A percentile compares a stretch with the other conserved stretches of the same genome.
Evolutionary conservation across 2,329 filamentous ascomycete species (phyloP).

Genomic region (Metarhizium guizhouense): DNA sequence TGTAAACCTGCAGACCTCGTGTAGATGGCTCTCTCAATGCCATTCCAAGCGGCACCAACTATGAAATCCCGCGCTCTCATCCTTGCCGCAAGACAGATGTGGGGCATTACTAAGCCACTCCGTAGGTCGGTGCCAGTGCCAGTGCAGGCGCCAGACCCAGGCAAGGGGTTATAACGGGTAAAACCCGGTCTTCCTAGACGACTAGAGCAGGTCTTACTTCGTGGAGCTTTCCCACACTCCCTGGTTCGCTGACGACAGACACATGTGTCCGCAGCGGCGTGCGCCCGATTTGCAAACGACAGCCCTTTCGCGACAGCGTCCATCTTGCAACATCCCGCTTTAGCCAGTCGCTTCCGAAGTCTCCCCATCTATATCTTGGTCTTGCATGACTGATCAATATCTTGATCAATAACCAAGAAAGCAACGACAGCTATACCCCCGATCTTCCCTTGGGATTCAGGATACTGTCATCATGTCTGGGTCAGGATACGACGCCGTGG

Average conservation of each 20-base stretch:
- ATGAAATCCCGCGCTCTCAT: no score
- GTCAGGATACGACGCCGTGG: slow-evolving; percentile 92
- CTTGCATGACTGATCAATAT: background rate
- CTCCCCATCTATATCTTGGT: background rate
- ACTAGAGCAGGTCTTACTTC: no score
- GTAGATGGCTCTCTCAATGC: no score
- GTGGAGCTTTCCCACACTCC: no score
- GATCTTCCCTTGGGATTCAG: background rate
- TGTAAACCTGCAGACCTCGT: no score
- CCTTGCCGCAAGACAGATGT: no score
- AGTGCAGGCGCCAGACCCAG: no score
- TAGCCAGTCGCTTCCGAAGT: background rate
- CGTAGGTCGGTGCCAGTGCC: no score
- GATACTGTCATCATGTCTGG: slow-evolving; percentile 54
- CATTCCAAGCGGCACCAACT: no score
- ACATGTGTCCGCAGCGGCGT: slow-evolving; percentile 13
- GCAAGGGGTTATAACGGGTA: background rate
- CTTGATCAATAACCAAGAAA: background rate
- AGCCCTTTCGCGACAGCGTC: background rate
- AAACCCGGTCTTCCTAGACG: background rate
- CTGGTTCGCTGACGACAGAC: background rate
- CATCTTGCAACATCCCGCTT: background rate
- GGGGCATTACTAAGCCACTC: no score
- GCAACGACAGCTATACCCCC: background rate
- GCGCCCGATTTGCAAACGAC: background rate